Evolutionary conservation across 2,329 filamentous ascomycete genomes (phyloP), one percentile per base, ranked within the genome.

Genomic region (Monosporascus sp.): DNA sequence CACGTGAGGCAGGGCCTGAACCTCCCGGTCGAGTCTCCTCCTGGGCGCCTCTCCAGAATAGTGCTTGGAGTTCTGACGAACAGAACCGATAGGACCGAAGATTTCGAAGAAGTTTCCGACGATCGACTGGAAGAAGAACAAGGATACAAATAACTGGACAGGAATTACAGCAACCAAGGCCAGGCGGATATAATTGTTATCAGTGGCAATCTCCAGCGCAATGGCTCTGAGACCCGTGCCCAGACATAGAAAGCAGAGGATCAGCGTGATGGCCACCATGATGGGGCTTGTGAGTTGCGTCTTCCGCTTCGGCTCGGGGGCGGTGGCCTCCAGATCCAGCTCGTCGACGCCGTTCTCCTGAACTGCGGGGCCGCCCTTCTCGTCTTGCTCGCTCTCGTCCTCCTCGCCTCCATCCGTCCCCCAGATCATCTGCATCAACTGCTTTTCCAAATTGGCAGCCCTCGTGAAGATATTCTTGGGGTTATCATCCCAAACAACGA

Each of bases 401-500:
- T 77, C 72, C 3, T 70, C 63, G 4, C 66, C 63, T 1, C 72
- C 65, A 14, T 74, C 75, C 9, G 55, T 62, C 38, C 68, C 68
- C 81, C 83, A 86, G 44, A 86, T 81, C 71, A 81, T 79, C 56
- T 74, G 69, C 67, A 85, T 78, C 51, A 85, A 68, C 39, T 75
- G 73, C 49, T 69, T 64, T 63, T 84, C 79, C 36, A 85, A 72
- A 44, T 70, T 70, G 50, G 74, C 70, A 0, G 75, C 79, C 41
- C 83, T 74, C 15, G 72, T 67, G 11, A 85, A 67, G 17, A 85
- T 66, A 52, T 78, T 75, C 57, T 77, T 75, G 15, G 82, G 79
- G 41, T 84, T 76, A 57, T 86, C 83, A 44, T 84, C 83, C 83
- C 83, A 86, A 24, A 85, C 80, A 5, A 84, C 72, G n/a, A 85